A percentile compares a stretch with the other conserved stretches of the same genome.
Conservation (phyloP, 2,329 filamentous ascomycete genomes). For the Aureobasidium sp. region DNA sequence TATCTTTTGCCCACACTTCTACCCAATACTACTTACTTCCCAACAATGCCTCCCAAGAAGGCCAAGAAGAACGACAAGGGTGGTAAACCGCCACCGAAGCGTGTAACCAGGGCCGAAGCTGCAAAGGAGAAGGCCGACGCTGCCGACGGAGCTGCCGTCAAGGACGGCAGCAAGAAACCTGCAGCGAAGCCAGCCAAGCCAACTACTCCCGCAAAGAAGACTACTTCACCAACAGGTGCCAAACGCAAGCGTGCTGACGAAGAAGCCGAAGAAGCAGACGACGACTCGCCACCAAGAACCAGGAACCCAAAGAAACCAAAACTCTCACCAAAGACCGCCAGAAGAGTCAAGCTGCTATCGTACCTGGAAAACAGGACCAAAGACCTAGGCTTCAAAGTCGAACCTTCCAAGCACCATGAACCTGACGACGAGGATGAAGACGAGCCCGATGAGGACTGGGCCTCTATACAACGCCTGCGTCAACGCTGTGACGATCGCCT, state of each 20-base stretch:
- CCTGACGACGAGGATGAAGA: background rate
- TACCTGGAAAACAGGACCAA: background rate
- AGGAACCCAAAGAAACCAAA: background rate
- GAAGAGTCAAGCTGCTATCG: background rate
- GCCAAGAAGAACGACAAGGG: background rate
- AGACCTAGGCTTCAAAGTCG: background rate
- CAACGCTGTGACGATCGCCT: background rate
- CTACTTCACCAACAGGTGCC: background rate
- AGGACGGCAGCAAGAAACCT: background rate
- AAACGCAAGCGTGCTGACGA: background rate
- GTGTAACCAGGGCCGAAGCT: background rate
- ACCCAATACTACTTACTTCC: background rate
- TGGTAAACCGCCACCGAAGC: background rate
- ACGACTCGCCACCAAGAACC: background rate
- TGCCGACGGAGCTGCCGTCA: background rate
- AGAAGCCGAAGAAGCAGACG: background rate
- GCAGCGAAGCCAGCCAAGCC: background rate
- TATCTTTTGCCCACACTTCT: background rate
- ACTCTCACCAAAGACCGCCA: background rate
- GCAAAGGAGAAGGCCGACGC: background rate
- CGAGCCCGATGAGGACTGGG: background rate
- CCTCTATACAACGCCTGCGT: background rate
- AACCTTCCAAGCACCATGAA: background rate
- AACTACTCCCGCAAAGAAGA: background rate
- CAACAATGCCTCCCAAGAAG: constrained; percentile 1